Conservation (phyloP, 2,329 filamentous ascomycete genomes). For the Tolypocladium ophioglossoides region DNA sequence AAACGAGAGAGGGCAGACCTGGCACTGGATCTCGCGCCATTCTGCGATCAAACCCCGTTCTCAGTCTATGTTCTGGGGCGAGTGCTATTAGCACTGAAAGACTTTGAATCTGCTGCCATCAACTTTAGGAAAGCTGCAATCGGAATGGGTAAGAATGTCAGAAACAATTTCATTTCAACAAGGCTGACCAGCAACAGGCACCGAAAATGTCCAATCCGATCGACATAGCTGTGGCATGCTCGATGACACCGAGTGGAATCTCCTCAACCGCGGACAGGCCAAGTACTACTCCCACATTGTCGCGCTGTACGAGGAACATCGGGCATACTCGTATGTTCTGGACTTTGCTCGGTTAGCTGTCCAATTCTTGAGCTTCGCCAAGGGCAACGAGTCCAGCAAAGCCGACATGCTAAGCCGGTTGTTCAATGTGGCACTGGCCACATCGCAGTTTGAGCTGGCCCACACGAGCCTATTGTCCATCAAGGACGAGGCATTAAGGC, state of each 20-base stretch:
- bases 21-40: conserved; percentile 45
- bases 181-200: conserved; percentile 21
- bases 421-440: conserved; percentile 72
- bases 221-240: conserved; percentile 57
- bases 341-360: conserved; percentile 73
- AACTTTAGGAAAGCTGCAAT: conserved; percentile 78
- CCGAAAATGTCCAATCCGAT: conserved; percentile 33
- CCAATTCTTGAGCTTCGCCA: conserved; percentile 38
- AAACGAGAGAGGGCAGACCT: conserved; percentile 50
- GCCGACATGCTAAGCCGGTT: conserved; percentile 71
- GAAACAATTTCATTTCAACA: neutral
- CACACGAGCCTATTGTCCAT: conserved; percentile 70
- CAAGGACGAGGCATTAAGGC: conserved; percentile 60
- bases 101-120: conserved; percentile 61
- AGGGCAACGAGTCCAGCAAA: conserved; percentile 31
- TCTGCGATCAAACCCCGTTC: conserved; percentile 48
- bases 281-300: conserved; percentile 84
- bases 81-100: conserved; percentile 61
- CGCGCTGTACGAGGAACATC: conserved; percentile 67
- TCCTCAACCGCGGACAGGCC: conserved; percentile 61
- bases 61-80: conserved; percentile 79
- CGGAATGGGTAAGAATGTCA: conserved; percentile 55
- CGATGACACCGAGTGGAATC: conserved; percentile 61
- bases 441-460: conserved; percentile 70
- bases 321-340: conserved; percentile 68